These are phyloP conservation scores for Trametes maxima DNA, from an alignment of 768 basidiomycete genomes.

Conservation along the genomic window DNA sequence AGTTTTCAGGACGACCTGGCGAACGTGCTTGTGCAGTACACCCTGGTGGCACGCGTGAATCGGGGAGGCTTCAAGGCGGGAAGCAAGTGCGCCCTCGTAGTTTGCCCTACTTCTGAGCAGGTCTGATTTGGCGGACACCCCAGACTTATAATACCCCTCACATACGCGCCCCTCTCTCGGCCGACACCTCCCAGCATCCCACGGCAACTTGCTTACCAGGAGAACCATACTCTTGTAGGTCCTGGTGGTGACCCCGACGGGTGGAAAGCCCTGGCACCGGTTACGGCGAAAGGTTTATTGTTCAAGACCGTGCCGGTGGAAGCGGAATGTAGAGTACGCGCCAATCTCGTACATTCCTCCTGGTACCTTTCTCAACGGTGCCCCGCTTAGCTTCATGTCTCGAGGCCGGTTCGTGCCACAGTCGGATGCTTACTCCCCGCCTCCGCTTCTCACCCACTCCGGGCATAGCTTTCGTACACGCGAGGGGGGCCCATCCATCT, in stretches of 20 bases:
- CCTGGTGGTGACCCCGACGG: conserved; percentile 30
- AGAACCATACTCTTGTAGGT: conserved; percentile 23
- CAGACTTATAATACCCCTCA: conserved; percentile 24
- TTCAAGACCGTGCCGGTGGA: conserved; percentile 25
- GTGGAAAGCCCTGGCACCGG: conserved; percentile 25
- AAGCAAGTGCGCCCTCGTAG: conserved; percentile 13
- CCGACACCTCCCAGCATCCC: conserved; percentile 27
- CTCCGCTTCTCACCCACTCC: background rate
- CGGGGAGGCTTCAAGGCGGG: conserved; percentile 21
- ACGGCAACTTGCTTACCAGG: conserved; percentile 29
- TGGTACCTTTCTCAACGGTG: background rate
- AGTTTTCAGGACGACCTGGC: conserved; percentile 18
- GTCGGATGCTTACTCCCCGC: background rate
- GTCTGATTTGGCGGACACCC: too few relatives aligned
- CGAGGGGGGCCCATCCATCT: conserved; percentile 27
- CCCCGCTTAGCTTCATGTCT: conserved; percentile 19
- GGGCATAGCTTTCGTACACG: conserved; percentile 24
- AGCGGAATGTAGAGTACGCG: conserved; percentile 20
- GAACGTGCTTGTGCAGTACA: conserved; percentile 23
- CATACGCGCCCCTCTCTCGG: conserved; percentile 24
- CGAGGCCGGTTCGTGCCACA: conserved; percentile 18
- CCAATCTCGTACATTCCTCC: background rate
- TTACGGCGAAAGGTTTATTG: conserved; percentile 19
- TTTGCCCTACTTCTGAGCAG: background rate
- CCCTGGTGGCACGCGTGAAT: conserved; percentile 20